Evolutionary conservation across 495 filamentous ascomycete species (phyloP).

Genomic region (Neohortaea acidophila): DNA sequence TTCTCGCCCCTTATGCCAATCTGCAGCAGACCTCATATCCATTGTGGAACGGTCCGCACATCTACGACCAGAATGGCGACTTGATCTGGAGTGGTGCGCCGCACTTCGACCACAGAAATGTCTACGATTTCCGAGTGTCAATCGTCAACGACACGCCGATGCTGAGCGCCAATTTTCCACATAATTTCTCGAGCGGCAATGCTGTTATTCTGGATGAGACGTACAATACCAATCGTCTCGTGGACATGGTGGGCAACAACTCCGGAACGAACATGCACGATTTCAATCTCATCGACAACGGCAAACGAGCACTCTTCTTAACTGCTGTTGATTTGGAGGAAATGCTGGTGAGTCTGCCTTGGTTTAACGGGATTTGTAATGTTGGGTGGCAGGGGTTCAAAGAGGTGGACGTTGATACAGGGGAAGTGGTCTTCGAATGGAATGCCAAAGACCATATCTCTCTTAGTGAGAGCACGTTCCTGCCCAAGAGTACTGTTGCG

Average conservation of each 20-base stretch:
- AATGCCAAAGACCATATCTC: background rate
- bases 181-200: background rate
- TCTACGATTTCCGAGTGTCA: background rate
- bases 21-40: background rate
- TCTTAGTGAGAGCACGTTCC: background rate
- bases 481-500: background rate
- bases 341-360: background rate
- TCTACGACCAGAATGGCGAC: background rate
- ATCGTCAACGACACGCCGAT: background rate
- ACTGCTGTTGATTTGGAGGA: background rate
- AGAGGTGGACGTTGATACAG: background rate
- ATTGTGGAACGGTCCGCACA: slow-evolving; percentile 1
- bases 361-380: background rate
- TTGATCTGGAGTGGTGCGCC: slow-evolving; percentile 1
- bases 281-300: background rate
- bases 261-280: background rate
- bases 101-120: background rate
- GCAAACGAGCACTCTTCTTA: background rate
- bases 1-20: background rate
- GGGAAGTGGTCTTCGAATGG: background rate
- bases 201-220: background rate
- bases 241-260: background rate
- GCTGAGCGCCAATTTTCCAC: background rate
- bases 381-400: background rate
- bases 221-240: background rate